These are phyloP conservation scores for Wickerhamomyces kurtzmanii DNA, from an alignment of 805 yeast species.

Conservation along the genomic window DNA sequence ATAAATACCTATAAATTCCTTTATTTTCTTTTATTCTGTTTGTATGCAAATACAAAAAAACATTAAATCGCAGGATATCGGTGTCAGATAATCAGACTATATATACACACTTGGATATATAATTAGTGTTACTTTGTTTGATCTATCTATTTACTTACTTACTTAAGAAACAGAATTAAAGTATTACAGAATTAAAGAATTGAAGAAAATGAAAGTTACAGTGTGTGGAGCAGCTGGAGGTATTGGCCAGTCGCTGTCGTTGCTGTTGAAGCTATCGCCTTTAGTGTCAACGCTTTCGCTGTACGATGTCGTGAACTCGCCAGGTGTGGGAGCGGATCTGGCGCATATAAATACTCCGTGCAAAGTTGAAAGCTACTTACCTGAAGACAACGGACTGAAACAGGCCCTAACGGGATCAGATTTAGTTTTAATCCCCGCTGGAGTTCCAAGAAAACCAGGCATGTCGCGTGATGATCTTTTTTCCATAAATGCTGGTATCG, in stretches of 20 bases:
- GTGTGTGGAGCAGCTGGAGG: conserved; percentile 93
- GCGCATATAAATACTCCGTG: conserved; percentile 73
- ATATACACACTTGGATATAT: too few relatives aligned
- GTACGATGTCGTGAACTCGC: conserved; percentile 76
- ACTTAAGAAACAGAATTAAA: too few relatives aligned
- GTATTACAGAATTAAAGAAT: too few relatives aligned
- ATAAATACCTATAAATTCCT: too few relatives aligned
- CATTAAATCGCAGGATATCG: too few relatives aligned
- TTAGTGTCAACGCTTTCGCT: conserved; percentile 58
- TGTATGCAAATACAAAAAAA: too few relatives aligned
- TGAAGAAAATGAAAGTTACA: too few relatives aligned
- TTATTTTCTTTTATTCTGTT: too few relatives aligned
- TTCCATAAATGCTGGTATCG: conserved; percentile 76
- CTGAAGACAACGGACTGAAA: conserved; percentile 53
- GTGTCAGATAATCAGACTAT: too few relatives aligned
- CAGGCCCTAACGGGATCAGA: conserved; percentile 38
- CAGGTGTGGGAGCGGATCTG: conserved; percentile 85
- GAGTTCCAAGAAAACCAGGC: conserved; percentile 90
- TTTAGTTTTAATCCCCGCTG: conserved; percentile 55
- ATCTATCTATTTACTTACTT: too few relatives aligned
- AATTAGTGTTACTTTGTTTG: too few relatives aligned
- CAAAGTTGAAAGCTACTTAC: conserved; percentile 48
- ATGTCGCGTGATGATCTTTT: conserved; percentile 89
- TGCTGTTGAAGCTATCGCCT: conserved; percentile 64
- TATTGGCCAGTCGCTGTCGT: conserved; percentile 86